Conservation (phyloP, 2,329 filamentous ascomycete genomes). For the Rhytidhysteron rufulum region DNA sequence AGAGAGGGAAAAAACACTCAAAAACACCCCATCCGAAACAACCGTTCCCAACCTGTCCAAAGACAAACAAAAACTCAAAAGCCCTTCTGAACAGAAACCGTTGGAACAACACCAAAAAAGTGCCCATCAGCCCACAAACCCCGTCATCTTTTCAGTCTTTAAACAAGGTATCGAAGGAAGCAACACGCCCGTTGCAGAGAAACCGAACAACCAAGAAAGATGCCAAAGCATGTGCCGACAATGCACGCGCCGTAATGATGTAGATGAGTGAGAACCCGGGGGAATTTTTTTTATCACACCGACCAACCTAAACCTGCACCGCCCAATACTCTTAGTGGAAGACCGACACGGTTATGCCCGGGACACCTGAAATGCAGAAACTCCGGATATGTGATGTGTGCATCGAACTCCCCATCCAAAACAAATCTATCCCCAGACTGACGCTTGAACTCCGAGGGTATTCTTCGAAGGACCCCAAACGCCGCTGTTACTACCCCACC, state of each 20-base stretch:
- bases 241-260: constrained; percentile 16
- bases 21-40: constrained; percentile 13
- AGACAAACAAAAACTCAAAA: constrained; percentile 12
- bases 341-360: constrained; percentile 36
- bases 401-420: constrained; percentile 35
- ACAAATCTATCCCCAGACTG: constrained; percentile 77
- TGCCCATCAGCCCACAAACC: background rate
- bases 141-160: background rate
- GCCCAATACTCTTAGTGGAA: constrained; percentile 32
- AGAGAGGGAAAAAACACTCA: constrained; percentile 7
- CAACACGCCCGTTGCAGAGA: too few species aligned
- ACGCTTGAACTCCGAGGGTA: constrained; percentile 76
- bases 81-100: constrained; percentile 20
- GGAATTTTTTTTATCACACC: constrained; percentile 35
- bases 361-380: constrained; percentile 43
- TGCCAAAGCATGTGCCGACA: background rate
- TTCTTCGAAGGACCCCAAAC: constrained; percentile 78
- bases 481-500: constrained; percentile 74
- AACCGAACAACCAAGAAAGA: too few species aligned
- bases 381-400: constrained; percentile 39
- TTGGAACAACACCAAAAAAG: background rate
- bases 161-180: background rate
- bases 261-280: constrained; percentile 17
- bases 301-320: constrained; percentile 30
- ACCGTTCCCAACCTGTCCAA: constrained; percentile 14